phyloP scores from a whole-genome alignment of 1,284 basidiomycete genomes.

The Mycena sp. region DNA sequence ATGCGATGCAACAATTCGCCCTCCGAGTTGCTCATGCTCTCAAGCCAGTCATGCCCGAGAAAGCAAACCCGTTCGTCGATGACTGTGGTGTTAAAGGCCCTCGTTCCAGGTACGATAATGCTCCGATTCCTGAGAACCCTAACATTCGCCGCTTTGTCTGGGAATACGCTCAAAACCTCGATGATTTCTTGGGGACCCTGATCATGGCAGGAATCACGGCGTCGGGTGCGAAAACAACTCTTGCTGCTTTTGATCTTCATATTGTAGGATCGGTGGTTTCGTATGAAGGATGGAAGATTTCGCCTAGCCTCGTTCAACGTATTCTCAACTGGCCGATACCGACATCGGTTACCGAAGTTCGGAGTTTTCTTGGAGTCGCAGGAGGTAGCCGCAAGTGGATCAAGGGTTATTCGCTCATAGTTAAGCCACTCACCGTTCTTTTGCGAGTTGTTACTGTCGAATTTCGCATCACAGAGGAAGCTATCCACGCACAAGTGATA shows the following conservation, averaged over 20 bases:
- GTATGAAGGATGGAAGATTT: slow-evolving; percentile 40
- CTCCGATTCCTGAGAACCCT: no score
- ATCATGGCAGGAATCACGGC: slow-evolving; percentile 39
- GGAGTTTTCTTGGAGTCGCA: slow-evolving; percentile 43
- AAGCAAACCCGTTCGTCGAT: slow-evolving; percentile 40
- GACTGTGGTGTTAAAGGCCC: slow-evolving; percentile 41
- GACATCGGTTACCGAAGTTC: slow-evolving; percentile 48
- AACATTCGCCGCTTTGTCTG: no score
- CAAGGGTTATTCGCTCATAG: no score
- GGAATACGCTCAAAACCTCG: slow-evolving; percentile 29
- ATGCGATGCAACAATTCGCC: slow-evolving; percentile 42
- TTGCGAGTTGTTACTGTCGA: no score
- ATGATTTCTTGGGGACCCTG: slow-evolving; percentile 35
- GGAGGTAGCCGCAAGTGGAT: slow-evolving; percentile 45
- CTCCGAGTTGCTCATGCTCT: slow-evolving; percentile 35
- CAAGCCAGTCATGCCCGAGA: slow-evolving; percentile 22
- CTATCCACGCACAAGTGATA: no score
- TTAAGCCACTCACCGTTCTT: no score
- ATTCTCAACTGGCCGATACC: no score
- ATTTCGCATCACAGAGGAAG: no score
- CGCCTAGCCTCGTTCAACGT: slow-evolving; percentile 36
- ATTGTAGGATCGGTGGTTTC: slow-evolving; percentile 43
- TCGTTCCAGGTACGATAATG: no score
- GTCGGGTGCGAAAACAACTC: slow-evolving; percentile 42
- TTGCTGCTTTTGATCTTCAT: slow-evolving; percentile 28